Base-by-base conservation (phyloP, 305 asterid species). In the Plantago lanceolata region DNA sequence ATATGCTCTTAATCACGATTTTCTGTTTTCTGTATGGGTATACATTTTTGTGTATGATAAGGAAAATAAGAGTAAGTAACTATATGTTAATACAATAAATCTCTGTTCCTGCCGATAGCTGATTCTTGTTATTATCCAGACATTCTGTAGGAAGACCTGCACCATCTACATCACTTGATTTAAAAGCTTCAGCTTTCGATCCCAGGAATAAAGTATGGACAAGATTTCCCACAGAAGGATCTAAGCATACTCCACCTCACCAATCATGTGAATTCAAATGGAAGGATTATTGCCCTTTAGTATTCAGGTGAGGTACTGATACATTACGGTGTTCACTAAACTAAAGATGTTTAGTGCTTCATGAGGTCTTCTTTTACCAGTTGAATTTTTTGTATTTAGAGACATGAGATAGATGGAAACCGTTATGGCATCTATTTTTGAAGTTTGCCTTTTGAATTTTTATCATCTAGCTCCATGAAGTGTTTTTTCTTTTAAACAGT, bases 201-300 rank as follows among this genome's bases (percentile, higher is more conserved):
- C 84, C 89, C 1, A 83, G 73, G 68, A 91, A 85, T 48, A 89
- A 89, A 74, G 44, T 85, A 21, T 89, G 98, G 98, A 89, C 96
- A 7, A 80, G 70, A 60, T 92, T 92, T 76, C 96, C 98, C n/a
- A 79, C 82, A 0, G 93, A 85, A 75, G 98, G 98, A 72, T 86
- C 98, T 15, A 92, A 89, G 73, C 87, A 89, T 49, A 92, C 96
- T 3, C 96, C 96, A 14, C 96, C 96, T 53, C 98, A 92, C 66
- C 96, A 79, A 59, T 89, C 96, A 17, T 78, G 84, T 57, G 98
- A 92, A 29, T 92, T 92, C 78, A 92, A 78, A 71, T 92, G 96
- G 96, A 92, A 92, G 67, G 98, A 92, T 68, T 92, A 92, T 71
- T 87, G 95, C 79, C 98, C 98, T 4, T 43, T 85, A 65, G 93